These are phyloP conservation scores for Sanghuangporus sanghuang DNA, from an alignment of 1,284 basidiomycete genomes.

Conservation along the genomic window DNA sequence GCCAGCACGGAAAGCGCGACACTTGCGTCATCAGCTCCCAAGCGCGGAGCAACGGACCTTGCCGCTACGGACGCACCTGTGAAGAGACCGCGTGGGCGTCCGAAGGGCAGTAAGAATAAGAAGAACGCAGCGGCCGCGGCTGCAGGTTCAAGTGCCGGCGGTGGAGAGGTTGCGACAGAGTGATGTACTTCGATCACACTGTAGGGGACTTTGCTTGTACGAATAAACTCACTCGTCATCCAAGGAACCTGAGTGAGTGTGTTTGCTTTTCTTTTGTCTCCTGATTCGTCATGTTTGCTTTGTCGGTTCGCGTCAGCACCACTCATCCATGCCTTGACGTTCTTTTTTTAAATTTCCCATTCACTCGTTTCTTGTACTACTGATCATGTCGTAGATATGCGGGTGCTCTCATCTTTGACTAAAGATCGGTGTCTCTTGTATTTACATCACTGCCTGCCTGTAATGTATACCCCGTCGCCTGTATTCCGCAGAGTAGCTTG, in stretches of 20 bases:
- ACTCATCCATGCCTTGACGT: neutral
- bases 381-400: neutral
- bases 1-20: conserved; percentile 24
- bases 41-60: conserved; percentile 29
- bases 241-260: neutral
- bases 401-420: neutral
- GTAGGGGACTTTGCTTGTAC: neutral
- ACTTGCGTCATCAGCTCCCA: conserved; percentile 16
- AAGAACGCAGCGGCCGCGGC: conserved; percentile 19
- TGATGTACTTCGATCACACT: neutral
- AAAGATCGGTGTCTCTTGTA: too few relatives aligned
- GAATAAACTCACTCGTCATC: neutral
- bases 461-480: too few relatives aligned
- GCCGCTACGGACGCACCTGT: conserved; percentile 27
- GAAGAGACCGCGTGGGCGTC: conserved; percentile 40
- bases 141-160: neutral
- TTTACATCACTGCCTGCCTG: too few relatives aligned
- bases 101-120: conserved; percentile 42
- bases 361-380: neutral
- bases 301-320: neutral
- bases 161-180: neutral
- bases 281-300: neutral
- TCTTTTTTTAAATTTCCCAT: neutral
- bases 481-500: too few relatives aligned
- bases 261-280: neutral